These are phyloP conservation scores for Puccinia hordei DNA, from an alignment of 1,284 basidiomycete genomes.

Conservation along the genomic window DNA sequence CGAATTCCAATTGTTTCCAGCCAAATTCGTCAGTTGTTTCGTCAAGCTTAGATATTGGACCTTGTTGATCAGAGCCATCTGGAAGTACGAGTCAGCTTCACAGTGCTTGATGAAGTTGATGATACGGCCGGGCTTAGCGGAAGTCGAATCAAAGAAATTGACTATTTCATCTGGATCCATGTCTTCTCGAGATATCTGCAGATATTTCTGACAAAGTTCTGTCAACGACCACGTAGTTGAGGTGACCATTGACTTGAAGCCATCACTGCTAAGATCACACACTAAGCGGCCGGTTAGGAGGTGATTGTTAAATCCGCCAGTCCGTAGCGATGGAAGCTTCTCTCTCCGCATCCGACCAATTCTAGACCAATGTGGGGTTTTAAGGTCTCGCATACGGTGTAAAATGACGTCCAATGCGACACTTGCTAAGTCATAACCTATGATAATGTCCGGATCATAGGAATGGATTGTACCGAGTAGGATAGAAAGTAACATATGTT, in stretches of 20 bases:
- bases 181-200: constrained; percentile 81
- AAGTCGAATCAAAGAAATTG: constrained; percentile 81
- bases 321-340: constrained; percentile 74
- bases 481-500: constrained; percentile 28
- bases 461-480: constrained; percentile 71
- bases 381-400: constrained; percentile 85
- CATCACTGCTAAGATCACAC: constrained; percentile 90
- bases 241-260: constrained; percentile 91
- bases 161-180: constrained; percentile 95
- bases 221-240: constrained; percentile 97
- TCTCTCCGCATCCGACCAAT: constrained; percentile 87
- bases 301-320: constrained; percentile 73
- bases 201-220: constrained; percentile 90
- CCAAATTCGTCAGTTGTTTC: constrained; percentile 91
- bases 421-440: constrained; percentile 94
- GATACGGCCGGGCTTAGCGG: constrained; percentile 75
- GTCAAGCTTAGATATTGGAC: constrained; percentile 88
- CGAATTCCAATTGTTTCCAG: constrained; percentile 97
- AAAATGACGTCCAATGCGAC: constrained; percentile 87
- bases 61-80: constrained; percentile 89
- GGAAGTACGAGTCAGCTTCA: constrained; percentile 90
- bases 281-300: constrained; percentile 83
- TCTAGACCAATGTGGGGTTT: constrained; percentile 88
- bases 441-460: constrained; percentile 88
- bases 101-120: constrained; percentile 87